Evolutionary conservation across 768 basidiomycete species (phyloP), one percentile per base, ranked within the genome.

Genomic region (Pisolithus orientalis): DNA sequence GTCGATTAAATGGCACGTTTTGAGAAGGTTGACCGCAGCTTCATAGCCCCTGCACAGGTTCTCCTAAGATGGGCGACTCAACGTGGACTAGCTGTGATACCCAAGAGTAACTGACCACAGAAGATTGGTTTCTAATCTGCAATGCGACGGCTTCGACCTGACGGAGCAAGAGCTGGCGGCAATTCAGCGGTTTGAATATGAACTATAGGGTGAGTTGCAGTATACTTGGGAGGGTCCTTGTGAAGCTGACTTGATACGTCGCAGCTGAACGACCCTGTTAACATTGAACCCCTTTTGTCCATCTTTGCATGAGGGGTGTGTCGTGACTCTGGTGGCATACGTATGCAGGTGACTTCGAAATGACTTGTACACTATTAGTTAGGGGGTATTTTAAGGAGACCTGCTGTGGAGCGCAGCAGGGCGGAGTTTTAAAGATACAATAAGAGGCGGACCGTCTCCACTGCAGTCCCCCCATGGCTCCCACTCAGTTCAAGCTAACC

Each of bases 31-130:
- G 50, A 55, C 58, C 31, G 53, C 21, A 39, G 32, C 53, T 14
- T 51, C 52, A 50, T 48, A 57, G 70, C 68, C 25, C 54, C 67
- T 17, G 85, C 86, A 6, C 87, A 90, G 65, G 79, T 90, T 24
- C 69, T 90, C 38, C 76, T 92, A 49, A 78, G 87, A 57, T 92
- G 89, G 89, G 80, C 86, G 2, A 85, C 84, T 13, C 85, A 89
- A 61, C 82, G 80, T 37, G 82, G 79, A 9, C 75, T 90, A 53
- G 82, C 83, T 32, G 82, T 90, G 43, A 79, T 92, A 55, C 89
- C 89, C 44, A 92, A 92, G 74, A 79, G 76, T 47, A 81, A 80
- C 63, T n/a, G 59, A 72, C 57, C 47, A 55, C 4, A 54, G 62
- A 7, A 73, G 77, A 48, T 58, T 77, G 52, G 58, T 61, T 17